These are phyloP conservation scores for Garcia nutans DNA, from an alignment of 345 rosid species.

Conservation along the genomic window DNA sequence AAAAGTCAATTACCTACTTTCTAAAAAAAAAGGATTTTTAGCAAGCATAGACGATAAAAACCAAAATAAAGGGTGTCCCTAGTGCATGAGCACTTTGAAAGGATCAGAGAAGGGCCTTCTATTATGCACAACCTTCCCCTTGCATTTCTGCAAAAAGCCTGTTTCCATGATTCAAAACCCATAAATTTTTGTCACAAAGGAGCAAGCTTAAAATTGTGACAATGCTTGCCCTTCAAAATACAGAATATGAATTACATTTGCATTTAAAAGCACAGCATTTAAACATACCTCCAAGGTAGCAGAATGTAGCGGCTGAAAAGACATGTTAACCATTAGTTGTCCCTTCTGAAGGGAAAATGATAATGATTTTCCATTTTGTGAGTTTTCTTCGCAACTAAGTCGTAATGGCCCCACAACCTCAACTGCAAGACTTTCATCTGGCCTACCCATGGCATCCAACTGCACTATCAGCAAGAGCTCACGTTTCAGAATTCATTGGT, in stretches of 20 bases:
- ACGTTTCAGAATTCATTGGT: constrained; percentile 16
- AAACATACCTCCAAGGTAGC: constrained; percentile 81
- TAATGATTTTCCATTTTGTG: constrained; percentile 62
- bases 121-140: not conserved
- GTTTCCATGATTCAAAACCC: not conserved
- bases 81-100: no score
- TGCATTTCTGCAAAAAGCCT: not conserved
- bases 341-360: constrained; percentile 91
- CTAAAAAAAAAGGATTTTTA: not conserved
- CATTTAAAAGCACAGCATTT: constrained; percentile 9
- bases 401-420: constrained; percentile 72
- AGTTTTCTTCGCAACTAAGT: constrained; percentile 49
- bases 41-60: not conserved
- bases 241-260: constrained; percentile 5
- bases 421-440: constrained; percentile 86
- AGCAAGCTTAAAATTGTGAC: not conserved
- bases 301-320: constrained; percentile 69
- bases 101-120: no score
- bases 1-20: constrained; percentile 13
- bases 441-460: constrained; percentile 86
- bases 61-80: not conserved
- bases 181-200: not conserved
- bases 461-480: constrained; percentile 39
- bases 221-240: not conserved
- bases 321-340: constrained; percentile 77